Percentiles rank a stretch among this genome's conserved stretches.
Conservation (phyloP, 495 filamentous ascomycete genomes). For the Parmelia sp. region DNA sequence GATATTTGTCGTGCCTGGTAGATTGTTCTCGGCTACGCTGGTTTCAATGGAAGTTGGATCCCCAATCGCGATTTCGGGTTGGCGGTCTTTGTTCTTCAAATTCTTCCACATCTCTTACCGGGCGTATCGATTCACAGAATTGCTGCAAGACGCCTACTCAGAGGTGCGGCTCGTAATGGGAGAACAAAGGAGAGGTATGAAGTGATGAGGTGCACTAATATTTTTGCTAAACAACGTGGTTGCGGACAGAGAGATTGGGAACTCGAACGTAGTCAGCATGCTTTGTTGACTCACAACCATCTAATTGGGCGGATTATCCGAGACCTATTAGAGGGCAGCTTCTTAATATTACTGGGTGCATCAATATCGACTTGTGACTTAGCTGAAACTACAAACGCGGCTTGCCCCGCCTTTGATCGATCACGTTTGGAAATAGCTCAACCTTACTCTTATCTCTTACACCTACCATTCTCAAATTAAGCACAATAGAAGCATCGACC, state of each 20-base stretch:
- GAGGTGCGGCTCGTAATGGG: neutral
- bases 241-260: neutral
- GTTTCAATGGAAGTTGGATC: conserved; percentile 42
- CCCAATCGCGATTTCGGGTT: conserved; percentile 30
- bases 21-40: conserved; percentile 34
- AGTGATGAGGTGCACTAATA: neutral
- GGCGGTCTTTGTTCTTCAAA: conserved; percentile 23
- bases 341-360: neutral
- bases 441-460: neutral
- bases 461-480: conserved; percentile 9
- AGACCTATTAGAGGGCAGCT: neutral
- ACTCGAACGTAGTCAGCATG: neutral
- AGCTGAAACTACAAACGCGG: conserved; percentile 12
- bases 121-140: neutral
- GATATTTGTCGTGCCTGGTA: conserved; percentile 26
- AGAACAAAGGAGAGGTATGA: neutral
- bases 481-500: neutral
- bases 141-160: neutral
- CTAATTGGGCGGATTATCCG: neutral
- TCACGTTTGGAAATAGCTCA: conserved; percentile 1
- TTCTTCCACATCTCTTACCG: conserved; percentile 25
- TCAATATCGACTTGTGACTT: neutral
- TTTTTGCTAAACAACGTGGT: neutral
- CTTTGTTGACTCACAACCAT: neutral
- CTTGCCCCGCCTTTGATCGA: conserved; percentile 12